These are phyloP conservation scores for Diospyros lotus DNA, from an alignment of 148 eudicot genomes.

Conservation along the genomic window DNA sequence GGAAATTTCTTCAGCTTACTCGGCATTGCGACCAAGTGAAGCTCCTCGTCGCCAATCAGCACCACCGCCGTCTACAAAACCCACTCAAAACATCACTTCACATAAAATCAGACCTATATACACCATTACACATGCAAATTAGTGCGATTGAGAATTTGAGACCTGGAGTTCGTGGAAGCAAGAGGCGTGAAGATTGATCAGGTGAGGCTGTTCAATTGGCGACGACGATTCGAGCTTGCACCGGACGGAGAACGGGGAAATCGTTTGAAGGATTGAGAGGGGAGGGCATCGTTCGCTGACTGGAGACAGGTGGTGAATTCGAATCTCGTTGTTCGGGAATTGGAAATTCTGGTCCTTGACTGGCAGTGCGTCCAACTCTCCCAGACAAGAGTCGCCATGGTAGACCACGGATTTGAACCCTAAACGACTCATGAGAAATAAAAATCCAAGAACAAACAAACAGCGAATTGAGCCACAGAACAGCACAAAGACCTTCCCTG, in stretches of 20 bases:
- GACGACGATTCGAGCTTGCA: slow-evolving; percentile 71
- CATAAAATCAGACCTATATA: not conserved
- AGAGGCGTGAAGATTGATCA: slow-evolving; percentile 57
- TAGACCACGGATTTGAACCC: slow-evolving; percentile 69
- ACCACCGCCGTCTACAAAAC: slow-evolving; percentile 72
- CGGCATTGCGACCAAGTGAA: slow-evolving; percentile 92
- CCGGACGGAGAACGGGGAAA: slow-evolving; percentile 53
- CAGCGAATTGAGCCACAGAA: not conserved
- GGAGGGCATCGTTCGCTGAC: slow-evolving; percentile 68
- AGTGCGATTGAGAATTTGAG: slow-evolving; percentile 29
- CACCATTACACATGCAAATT: not conserved
- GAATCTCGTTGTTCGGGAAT: slow-evolving; percentile 79
- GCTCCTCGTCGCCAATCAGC: slow-evolving; percentile 61
- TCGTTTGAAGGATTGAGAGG: slow-evolving; percentile 63
- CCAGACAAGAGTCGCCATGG: slow-evolving; percentile 54
- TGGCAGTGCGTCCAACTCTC: slow-evolving; percentile 50
- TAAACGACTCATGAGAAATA: slow-evolving; percentile 38
- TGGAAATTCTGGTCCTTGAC: slow-evolving; percentile 39
- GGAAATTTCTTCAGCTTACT: slow-evolving; percentile 91
- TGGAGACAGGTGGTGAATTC: slow-evolving; percentile 52
- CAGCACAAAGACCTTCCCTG: no score
- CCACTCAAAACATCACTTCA: slow-evolving; percentile 5
- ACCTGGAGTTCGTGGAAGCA: slow-evolving; percentile 77
- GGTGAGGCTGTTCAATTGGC: slow-evolving; percentile 31
- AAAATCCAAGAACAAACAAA: not conserved